phyloP scores from a whole-genome alignment of 2,329 filamentous ascomycete genomes.

The Aspergillus fijiensis region DNA sequence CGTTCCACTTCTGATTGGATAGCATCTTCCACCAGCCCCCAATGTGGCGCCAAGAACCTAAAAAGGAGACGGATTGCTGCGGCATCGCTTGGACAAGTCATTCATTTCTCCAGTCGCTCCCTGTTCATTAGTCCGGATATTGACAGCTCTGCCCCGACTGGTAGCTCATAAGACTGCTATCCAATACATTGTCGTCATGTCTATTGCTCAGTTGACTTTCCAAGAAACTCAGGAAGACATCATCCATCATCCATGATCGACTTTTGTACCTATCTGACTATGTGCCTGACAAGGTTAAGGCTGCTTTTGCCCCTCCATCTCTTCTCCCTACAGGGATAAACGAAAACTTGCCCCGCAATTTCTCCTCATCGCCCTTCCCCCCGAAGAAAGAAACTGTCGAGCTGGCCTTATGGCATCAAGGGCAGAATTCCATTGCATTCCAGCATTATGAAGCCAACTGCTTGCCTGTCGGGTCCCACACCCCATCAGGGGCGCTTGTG shows the following conservation, averaged over 20 bases:
- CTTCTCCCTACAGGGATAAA: neutral
- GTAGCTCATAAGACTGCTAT: neutral
- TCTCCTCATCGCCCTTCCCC: neutral
- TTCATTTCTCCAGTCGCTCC: neutral
- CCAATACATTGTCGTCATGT: neutral
- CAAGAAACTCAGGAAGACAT: no score
- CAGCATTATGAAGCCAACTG: neutral
- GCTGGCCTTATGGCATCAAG: neutral
- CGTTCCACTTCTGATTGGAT: neutral
- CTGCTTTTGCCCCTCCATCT: neutral
- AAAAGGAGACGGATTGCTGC: neutral
- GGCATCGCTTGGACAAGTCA: neutral
- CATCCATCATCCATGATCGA: no score
- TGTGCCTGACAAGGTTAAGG: neutral
- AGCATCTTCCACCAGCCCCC: neutral
- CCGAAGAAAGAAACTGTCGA: neutral
- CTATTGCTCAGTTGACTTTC: no score
- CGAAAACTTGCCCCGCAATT: neutral
- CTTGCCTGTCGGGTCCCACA: neutral
- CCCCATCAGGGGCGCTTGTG: slow-evolving; percentile 1
- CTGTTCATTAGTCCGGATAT: neutral
- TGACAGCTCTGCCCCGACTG: neutral
- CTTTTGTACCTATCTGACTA: neutral
- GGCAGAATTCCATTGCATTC: neutral
- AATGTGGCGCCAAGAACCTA: slow-evolving; percentile 7